Base-by-base conservation (phyloP, 306 rosid genomes). In the Crotalaria pallida region DNA sequence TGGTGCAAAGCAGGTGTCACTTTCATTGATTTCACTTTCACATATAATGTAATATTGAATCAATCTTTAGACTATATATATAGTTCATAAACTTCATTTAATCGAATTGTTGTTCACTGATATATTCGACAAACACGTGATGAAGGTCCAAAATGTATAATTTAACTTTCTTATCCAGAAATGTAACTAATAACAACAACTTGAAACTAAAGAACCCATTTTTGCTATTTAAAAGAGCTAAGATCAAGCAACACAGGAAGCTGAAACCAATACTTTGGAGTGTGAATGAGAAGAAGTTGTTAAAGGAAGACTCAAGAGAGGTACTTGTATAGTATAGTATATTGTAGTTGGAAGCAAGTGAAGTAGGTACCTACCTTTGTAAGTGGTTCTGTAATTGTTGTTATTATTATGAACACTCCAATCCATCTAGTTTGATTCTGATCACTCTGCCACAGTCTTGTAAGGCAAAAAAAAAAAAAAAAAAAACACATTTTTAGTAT, bases 381-480 rank as follows among this genome's bases (percentile, higher is more conserved):
- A 85, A 59, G 88, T 72, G 56, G 88, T 74, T 81, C 83, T 85
- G 44, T 55, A 82, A 52, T 91, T 80, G 50, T 72, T 65, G 70
- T 67, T 88, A n/a, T 67, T 82, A 31, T 4, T 31, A 6, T 8
- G n/a, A 68, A 58, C 84, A 58, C 73, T 57, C 96, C 97, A 95
- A 47, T 88, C 97, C 97, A 94, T 91, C 81, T 63, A 77, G 71
- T 81, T 88, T 81, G 83, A 50, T 65, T 81, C 89, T 81, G 84
- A 50, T 65, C 72, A 79, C n/a, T 43, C 33, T 62, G 58, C 58
- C 49, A 21, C 10, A 19, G 64, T 16, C n/a, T 31, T 4, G 36
- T 31, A 31, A 31, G 36, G 6, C 7, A 8, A 22, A 63, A 33
- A 33, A 50, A 22, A 10, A 29, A 26, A 65, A 10, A 67, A 77